A percentile compares a stretch with the other conserved stretches of the same genome.
These are phyloP conservation scores for Apiospora koreana DNA, from an alignment of 2,329 filamentous ascomycete genomes.

Conservation along the genomic window DNA sequence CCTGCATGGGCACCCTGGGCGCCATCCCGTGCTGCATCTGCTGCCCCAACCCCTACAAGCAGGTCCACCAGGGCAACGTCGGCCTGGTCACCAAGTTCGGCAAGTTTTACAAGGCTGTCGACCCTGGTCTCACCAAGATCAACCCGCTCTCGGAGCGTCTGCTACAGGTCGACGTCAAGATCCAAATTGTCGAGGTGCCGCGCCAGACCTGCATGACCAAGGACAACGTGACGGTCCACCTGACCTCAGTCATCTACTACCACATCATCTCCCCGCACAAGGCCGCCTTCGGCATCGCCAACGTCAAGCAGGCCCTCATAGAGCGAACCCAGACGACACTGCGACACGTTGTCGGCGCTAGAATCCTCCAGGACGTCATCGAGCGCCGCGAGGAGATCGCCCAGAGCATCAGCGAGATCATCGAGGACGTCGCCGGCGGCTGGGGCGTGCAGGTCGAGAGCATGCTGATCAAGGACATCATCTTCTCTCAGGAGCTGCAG, in stretches of 20 bases:
- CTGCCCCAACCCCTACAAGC: slow-evolving; percentile 96
- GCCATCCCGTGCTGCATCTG: slow-evolving; percentile 88
- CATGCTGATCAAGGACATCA: slow-evolving; percentile 99
- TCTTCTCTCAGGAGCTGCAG: slow-evolving; percentile 94
- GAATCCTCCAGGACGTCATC: slow-evolving; percentile 95
- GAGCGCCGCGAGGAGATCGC: slow-evolving; percentile 97
- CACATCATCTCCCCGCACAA: slow-evolving; percentile 95
- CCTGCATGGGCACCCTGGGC: slow-evolving; percentile 74
- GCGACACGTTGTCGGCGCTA: slow-evolving; percentile 92
- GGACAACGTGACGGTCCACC: slow-evolving; percentile 92
- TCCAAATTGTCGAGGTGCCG: slow-evolving; percentile 96
- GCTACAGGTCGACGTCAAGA: slow-evolving; percentile 96
- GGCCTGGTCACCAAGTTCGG: slow-evolving; percentile 96
- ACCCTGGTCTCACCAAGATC: slow-evolving; percentile 95
- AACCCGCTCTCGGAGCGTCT: slow-evolving; percentile 92
- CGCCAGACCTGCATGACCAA: slow-evolving; percentile 99
- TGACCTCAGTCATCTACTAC: slow-evolving; percentile 99
- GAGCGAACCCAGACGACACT: slow-evolving; percentile 98
- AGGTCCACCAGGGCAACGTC: slow-evolving; percentile 88
- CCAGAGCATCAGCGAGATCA: slow-evolving; percentile 92
- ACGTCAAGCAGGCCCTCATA: slow-evolving; percentile 92
- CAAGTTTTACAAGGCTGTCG: slow-evolving; percentile 90
- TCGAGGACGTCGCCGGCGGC: slow-evolving; percentile 88
- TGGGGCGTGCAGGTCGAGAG: slow-evolving; percentile 97
- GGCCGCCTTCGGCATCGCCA: slow-evolving; percentile 93